phyloP scores from a whole-genome alignment of 176 grass and related monocot species.

The Paspalum vaginatum region DNA sequence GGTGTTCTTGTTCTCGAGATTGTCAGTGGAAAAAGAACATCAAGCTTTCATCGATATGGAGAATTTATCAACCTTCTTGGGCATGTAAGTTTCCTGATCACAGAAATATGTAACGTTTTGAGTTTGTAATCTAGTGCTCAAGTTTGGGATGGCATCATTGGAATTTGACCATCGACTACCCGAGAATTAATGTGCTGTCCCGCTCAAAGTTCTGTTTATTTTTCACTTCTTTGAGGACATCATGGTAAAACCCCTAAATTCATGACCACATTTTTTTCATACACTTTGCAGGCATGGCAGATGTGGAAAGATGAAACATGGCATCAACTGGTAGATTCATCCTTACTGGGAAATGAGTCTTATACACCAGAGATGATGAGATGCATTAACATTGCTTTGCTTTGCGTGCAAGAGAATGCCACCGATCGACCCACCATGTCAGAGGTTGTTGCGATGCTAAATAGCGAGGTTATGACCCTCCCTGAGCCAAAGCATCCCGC shows the following conservation, averaged over 20 bases:
- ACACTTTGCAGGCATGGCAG: not conserved
- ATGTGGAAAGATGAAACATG: not conserved
- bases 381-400: not conserved
- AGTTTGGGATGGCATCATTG: not conserved
- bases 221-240: not conserved
- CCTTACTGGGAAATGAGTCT: not conserved
- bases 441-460: not conserved
- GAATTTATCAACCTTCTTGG: slow-evolving; percentile 21
- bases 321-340: not conserved
- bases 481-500: not conserved
- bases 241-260: not conserved
- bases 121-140: not conserved
- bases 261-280: not conserved
- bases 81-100: not conserved
- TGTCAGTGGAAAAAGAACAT: not conserved
- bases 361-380: not conserved
- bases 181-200: too few relatives aligned
- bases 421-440: not conserved
- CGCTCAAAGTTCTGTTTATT: too few relatives aligned
- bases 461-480: not conserved
- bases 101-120: not conserved
- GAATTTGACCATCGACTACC: too few relatives aligned
- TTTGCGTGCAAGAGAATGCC: not conserved
- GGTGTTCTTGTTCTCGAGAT: slow-evolving; percentile 29
- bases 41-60: not conserved